Conservation (phyloP, 2,329 filamentous ascomycete genomes). For the Cladosporium sp. region DNA sequence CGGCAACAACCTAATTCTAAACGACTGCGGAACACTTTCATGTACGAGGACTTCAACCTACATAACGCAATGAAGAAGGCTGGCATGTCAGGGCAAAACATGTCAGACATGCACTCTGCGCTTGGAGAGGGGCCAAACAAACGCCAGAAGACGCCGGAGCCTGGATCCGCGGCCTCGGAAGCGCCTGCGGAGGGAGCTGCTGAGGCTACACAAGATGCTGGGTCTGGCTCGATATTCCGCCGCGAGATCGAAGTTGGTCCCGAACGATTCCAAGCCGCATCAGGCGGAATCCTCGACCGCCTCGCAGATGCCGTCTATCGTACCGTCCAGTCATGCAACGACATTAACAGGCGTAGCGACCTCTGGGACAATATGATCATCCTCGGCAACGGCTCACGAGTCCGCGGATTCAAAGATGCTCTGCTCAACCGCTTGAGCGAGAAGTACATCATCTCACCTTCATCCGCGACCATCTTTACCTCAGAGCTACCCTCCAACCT, state of each 20-base stretch:
- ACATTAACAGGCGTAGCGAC: conserved; percentile 75
- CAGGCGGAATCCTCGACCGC: conserved; percentile 69
- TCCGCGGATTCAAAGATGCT: conserved; percentile 79
- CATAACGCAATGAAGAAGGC: conserved; percentile 52
- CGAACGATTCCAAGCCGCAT: conserved; percentile 65
- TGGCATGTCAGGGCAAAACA: conserved; percentile 43
- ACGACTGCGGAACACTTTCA: conserved; percentile 64
- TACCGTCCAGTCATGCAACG: conserved; percentile 75
- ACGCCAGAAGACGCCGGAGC: conserved; percentile 36
- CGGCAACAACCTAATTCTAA: conserved; percentile 70
- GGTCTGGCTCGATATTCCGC: conserved; percentile 33
- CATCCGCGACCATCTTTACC: conserved; percentile 92
- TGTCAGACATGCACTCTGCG: conserved; percentile 49
- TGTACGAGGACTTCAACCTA: conserved; percentile 64
- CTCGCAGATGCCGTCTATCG: conserved; percentile 82
- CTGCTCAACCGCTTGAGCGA: conserved; percentile 73
- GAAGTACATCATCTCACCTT: conserved; percentile 87
- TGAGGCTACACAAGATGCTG: conserved; percentile 22
- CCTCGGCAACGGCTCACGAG: conserved; percentile 76
- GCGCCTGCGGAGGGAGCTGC: conserved; percentile 31
- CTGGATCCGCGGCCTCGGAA: conserved; percentile 28
- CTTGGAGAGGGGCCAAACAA: conserved; percentile 45
- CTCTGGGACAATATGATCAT: conserved; percentile 93
- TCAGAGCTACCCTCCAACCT: conserved; percentile 93
- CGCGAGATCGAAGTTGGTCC: conserved; percentile 71